These are phyloP conservation scores for Cinnamomum micranthum DNA, from an alignment of 164 flowering plant genomes.

Conservation along the genomic window DNA sequence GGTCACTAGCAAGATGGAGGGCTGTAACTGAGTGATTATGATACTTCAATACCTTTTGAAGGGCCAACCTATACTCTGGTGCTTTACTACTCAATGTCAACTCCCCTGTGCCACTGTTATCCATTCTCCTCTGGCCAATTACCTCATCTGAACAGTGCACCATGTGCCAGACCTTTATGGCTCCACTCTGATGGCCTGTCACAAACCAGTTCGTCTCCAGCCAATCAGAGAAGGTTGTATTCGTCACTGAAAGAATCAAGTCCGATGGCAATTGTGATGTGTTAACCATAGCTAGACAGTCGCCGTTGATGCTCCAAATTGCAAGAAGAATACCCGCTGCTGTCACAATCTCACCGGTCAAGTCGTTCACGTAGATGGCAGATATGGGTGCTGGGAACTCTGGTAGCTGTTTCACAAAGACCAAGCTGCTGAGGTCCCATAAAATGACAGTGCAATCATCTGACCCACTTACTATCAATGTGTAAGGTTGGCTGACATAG, in stretches of 20 bases:
- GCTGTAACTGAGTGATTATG: slow-evolving; percentile 90
- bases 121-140: slow-evolving; percentile 33
- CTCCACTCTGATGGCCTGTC: slow-evolving; percentile 97
- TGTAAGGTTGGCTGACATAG: slow-evolving; percentile 86
- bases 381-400: slow-evolving; percentile 87
- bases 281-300: slow-evolving; percentile 78
- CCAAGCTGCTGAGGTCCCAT: slow-evolving; percentile 90
- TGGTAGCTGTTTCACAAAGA: slow-evolving; percentile 84
- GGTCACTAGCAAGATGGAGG: slow-evolving; percentile 65
- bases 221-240: slow-evolving; percentile 89
- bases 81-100: slow-evolving; percentile 33
- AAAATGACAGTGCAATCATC: slow-evolving; percentile 83
- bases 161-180: slow-evolving; percentile 93
- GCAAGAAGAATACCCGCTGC: slow-evolving; percentile 91
- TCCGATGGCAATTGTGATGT: slow-evolving; percentile 95
- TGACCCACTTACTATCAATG: slow-evolving; percentile 87
- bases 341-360: slow-evolving; percentile 83
- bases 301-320: slow-evolving; percentile 92
- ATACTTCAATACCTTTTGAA: slow-evolving; percentile 73
- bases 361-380: slow-evolving; percentile 79
- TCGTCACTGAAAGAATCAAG: slow-evolving; percentile 68
- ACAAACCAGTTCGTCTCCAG: slow-evolving; percentile 79
- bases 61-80: slow-evolving; percentile 77
- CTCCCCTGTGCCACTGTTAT: slow-evolving; percentile 30
- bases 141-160: slow-evolving; percentile 55